Evolutionary conservation across 2,329 filamentous ascomycete genomes (phyloP), one percentile per base, ranked within the genome.

Genomic region (Apiospora sp.): DNA sequence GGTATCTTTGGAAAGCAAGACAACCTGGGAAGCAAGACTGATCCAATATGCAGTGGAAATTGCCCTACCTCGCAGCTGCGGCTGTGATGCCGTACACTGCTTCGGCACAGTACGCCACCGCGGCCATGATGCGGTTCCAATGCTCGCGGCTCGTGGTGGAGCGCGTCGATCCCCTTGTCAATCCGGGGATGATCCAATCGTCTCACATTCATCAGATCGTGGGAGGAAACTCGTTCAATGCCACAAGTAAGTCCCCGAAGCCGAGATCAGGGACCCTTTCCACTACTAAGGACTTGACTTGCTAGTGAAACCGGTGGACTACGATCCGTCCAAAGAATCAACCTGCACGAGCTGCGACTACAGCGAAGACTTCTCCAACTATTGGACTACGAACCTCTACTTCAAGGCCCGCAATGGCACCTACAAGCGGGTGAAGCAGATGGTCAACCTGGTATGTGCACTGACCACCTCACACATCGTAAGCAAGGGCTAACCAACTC

Each of bases 91-190:
- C 77, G 73, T 73, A 78, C 67, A 75, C 72, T 64, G 74, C 79
- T 48, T 79, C 79, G 30, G 80, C 81, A 72, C 79, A 81, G 75
- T 78, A 41, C 37, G 48, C 48, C 2, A 43, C 46, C 34, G 68
- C 68, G 4, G 68, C 43, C 37, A 70, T 82, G 76, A 82, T 82
- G 78, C 80, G 81, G 64, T 82, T 81, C 72, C 80, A 79, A 37
- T 81, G 81, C 77, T 81, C 80, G 13, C 80, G 81, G 74, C 79
- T 82, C 69, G 79, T 79, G 61, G 79, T 82, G 72, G 80, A 82
- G 74, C 78, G 80, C 30, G 75, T 80, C 68, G 79, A 80, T 72
- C 79, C 78, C 19, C 75, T 80, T 27, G 79, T 79, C 49, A 76
- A 79, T 72, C 78, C 78, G 8, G 79, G 79, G 68, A 78, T 76